Evolutionary conservation across 2,329 filamentous ascomycete species (phyloP).

Genomic region (Venturia nashicola): DNA sequence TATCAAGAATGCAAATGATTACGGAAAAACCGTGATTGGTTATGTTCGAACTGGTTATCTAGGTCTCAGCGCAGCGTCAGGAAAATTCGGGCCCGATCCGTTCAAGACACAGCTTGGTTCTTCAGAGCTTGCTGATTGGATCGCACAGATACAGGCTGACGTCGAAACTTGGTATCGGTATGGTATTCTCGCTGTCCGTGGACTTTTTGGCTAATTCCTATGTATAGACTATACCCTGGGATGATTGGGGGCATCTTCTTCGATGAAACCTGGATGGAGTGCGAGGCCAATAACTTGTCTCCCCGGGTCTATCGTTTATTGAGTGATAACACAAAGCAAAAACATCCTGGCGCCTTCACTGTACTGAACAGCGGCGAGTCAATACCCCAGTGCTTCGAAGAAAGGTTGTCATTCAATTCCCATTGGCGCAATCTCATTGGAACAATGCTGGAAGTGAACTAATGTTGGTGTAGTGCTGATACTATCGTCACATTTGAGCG

Average conservation of each 20-base stretch:
- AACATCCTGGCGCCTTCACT: constrained; percentile 16
- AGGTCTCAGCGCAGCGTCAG: no score
- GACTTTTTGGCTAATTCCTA: background rate
- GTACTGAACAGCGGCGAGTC: constrained; percentile 16
- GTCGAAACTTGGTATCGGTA: constrained; percentile 16
- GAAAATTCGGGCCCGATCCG: background rate
- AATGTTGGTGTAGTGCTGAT: constrained; percentile 16
- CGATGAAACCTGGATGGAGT: constrained; percentile 20
- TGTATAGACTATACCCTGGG: constrained; percentile 13
- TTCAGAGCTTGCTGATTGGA: constrained; percentile 14
- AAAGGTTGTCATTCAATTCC: constrained; percentile 6
- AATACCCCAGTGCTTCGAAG: constrained; percentile 19
- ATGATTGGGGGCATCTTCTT: constrained; percentile 23
- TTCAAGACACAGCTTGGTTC: constrained; percentile 15
- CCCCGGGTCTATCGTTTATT: background rate
- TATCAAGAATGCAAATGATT: no score
- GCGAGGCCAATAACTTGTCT: constrained; percentile 14
- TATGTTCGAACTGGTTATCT: no score
- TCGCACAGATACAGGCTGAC: constrained; percentile 16
- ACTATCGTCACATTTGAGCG: constrained; percentile 21
- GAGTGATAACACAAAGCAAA: constrained; percentile 13
- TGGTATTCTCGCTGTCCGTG: no score
- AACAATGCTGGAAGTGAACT: no score
- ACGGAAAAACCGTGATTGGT: no score
- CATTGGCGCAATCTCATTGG: no score